phyloP scores from a whole-genome alignment of 495 filamentous ascomycete species.

The Penicillium argentinense region DNA sequence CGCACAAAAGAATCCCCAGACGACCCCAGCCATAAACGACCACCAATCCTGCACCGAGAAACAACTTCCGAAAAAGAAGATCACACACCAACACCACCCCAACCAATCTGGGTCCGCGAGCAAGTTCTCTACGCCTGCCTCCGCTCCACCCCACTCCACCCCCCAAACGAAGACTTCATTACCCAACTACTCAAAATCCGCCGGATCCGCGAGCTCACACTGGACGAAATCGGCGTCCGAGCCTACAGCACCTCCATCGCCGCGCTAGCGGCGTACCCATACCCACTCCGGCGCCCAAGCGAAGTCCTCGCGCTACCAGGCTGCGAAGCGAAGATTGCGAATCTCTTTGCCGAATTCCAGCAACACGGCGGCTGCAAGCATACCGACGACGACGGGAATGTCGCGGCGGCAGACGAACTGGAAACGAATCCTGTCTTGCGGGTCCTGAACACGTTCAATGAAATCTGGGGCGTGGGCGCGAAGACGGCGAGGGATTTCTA shows the following conservation, averaged over 20 bases:
- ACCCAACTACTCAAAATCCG: constrained; percentile 72
- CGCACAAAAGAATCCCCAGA: constrained; percentile 19
- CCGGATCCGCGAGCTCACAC: constrained; percentile 63
- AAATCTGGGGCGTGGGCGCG: constrained; percentile 89
- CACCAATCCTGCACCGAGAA: constrained; percentile 55
- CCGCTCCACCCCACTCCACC: constrained; percentile 66
- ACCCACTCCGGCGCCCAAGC: constrained; percentile 46
- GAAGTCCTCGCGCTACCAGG: constrained; percentile 77
- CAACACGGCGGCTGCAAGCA: constrained; percentile 22
- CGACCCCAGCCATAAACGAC: constrained; percentile 16
- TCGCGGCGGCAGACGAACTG: constrained; percentile 63
- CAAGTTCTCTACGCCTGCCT: constrained; percentile 77
- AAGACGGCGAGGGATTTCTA: constrained; percentile 83
- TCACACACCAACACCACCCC: constrained; percentile 46
- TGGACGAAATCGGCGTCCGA: constrained; percentile 77
- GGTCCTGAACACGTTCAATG: constrained; percentile 66
- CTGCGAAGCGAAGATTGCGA: constrained; percentile 77
- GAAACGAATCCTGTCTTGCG: constrained; percentile 63
- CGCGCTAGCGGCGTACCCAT: constrained; percentile 78
- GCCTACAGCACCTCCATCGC: constrained; percentile 90
- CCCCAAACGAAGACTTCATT: constrained; percentile 78
- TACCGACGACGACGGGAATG: constrained; percentile 45
- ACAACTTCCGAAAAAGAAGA: constrained; percentile 75
- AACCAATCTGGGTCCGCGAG: constrained; percentile 68
- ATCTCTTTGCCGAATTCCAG: constrained; percentile 76